phyloP scores from a whole-genome alignment of 345 rosid genomes.

The Adansonia digitata region DNA sequence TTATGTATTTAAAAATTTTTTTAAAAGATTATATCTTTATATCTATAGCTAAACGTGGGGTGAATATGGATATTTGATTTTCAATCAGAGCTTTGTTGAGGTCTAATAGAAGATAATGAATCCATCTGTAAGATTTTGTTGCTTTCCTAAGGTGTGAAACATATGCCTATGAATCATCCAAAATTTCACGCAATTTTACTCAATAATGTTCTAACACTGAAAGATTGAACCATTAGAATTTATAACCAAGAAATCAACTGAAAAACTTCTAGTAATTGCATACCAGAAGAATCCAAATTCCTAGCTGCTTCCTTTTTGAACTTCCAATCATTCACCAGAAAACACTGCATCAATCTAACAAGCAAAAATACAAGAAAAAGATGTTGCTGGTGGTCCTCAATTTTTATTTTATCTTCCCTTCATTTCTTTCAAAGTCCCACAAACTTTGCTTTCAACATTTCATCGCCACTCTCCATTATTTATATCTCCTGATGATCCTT shows the following conservation, averaged over 20 bases:
- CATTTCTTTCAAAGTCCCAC: constrained; percentile 11
- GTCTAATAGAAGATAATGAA: background rate
- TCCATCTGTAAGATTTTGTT: background rate
- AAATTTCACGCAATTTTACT: background rate
- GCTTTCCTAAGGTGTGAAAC: background rate
- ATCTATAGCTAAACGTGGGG: no score
- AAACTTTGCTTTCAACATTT: constrained; percentile 9
- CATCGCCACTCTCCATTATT: constrained; percentile 4
- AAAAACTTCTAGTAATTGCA: background rate
- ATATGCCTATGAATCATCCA: background rate
- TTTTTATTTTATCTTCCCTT: constrained; percentile 10
- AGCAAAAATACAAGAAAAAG: constrained; percentile 14
- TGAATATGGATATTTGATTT: no score
- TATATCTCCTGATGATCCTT: constrained; percentile 10
- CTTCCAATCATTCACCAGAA: constrained; percentile 17
- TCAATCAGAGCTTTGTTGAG: background rate
- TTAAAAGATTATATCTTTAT: no score
- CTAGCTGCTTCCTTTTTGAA: background rate
- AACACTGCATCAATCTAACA: background rate
- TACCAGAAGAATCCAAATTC: constrained; percentile 10
- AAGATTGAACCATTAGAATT: background rate
- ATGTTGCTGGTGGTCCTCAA: constrained; percentile 33
- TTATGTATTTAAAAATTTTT: no score
- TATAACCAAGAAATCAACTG: no score
- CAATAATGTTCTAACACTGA: background rate